Percentiles rank a stretch among this genome's conserved stretches.
Conservation (phyloP, 352 stramenopile species). For the Achlya hypogyna region DNA sequence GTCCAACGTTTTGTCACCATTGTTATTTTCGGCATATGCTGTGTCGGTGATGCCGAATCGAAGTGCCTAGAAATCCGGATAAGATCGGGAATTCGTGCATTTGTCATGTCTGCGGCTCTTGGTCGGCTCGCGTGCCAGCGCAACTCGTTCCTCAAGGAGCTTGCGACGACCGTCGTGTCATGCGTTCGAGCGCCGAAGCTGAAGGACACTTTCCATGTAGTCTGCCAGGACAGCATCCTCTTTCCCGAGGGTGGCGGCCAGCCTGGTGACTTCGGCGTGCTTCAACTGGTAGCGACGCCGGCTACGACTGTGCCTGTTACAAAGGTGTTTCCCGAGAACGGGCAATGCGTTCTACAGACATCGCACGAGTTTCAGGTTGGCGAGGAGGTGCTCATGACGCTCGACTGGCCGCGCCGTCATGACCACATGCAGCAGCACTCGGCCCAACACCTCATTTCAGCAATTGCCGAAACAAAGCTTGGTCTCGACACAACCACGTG, state of each 20-base stretch:
- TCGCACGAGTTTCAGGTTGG: constrained; percentile 29
- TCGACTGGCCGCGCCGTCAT: constrained; percentile 72
- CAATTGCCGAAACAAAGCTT: constrained; percentile 58
- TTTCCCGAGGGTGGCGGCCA: constrained; percentile 84
- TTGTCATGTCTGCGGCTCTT: constrained; percentile 23
- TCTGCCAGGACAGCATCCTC: constrained; percentile 68
- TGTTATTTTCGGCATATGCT: neutral
- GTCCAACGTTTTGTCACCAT: neutral
- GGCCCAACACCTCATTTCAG: constrained; percentile 79
- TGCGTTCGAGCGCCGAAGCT: constrained; percentile 25
- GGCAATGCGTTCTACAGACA: constrained; percentile 46
- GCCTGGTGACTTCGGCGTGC: constrained; percentile 63
- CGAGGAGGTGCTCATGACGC: constrained; percentile 37
- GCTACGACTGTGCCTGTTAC: constrained; percentile 28
- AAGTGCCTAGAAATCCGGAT: neutral
- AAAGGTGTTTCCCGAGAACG: constrained; percentile 54
- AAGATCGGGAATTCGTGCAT: neutral
- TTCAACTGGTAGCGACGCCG: neutral
- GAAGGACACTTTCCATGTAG: constrained; percentile 48
- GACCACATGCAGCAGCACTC: constrained; percentile 89
- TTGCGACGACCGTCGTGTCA: constrained; percentile 37
- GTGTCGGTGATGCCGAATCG: neutral
- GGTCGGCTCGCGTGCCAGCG: constrained; percentile 52
- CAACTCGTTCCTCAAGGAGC: constrained; percentile 48
- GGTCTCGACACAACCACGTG: constrained; percentile 74